Evolutionary conservation across 768 basidiomycete species (phyloP).

Genomic region (Nevesoporus exiguus): DNA sequence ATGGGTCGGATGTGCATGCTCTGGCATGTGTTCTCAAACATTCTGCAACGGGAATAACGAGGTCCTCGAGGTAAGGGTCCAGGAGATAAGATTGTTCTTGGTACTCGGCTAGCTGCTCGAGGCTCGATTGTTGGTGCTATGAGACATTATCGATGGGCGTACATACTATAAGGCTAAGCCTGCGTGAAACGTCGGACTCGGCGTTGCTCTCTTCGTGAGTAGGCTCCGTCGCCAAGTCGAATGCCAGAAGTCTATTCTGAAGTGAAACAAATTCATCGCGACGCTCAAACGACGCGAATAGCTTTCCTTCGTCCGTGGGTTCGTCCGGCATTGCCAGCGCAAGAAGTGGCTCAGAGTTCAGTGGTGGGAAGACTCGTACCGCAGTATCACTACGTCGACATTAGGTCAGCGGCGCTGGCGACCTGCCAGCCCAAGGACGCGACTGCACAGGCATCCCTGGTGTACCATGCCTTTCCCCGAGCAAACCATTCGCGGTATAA

Average conservation of each 20-base stretch:
- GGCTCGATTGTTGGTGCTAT: not conserved
- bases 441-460: not conserved
- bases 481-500: slow-evolving; percentile 28
- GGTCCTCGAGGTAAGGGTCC: slow-evolving; percentile 80
- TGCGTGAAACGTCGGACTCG: slow-evolving; percentile 42
- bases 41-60: slow-evolving; percentile 74
- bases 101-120: slow-evolving; percentile 72
- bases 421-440: no score
- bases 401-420: slow-evolving; percentile 26
- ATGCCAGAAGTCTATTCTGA: slow-evolving; percentile 48
- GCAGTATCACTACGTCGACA: not conserved
- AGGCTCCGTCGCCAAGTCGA: slow-evolving; percentile 44
- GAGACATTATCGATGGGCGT: not conserved
- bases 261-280: slow-evolving; percentile 54
- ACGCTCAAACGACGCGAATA: slow-evolving; percentile 59
- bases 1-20: slow-evolving; percentile 30
- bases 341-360: not conserved
- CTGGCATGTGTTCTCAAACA: slow-evolving; percentile 55
- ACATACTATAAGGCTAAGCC: slow-evolving; percentile 52
- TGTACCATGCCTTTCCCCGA: slow-evolving; percentile 6
- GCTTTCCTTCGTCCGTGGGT: slow-evolving; percentile 37
- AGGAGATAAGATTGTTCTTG: slow-evolving; percentile 92
- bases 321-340: slow-evolving; percentile 38
- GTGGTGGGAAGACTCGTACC: not conserved
- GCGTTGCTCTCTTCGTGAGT: slow-evolving; percentile 40